Conservation (phyloP, 495 filamentous ascomycete genomes). For the Podospora australis region DNA sequence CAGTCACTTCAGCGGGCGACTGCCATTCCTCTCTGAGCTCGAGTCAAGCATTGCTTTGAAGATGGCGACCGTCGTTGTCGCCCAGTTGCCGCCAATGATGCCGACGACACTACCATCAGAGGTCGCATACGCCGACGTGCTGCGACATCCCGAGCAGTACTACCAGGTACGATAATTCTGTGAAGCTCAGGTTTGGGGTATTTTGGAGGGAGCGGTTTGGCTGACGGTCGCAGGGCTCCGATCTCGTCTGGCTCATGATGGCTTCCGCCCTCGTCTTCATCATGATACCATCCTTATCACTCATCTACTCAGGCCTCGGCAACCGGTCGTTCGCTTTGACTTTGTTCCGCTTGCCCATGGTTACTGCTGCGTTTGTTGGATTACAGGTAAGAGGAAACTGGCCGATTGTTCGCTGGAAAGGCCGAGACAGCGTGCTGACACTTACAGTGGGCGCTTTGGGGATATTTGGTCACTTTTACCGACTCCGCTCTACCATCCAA, state of each 20-base stretch:
- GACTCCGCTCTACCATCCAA: constrained; percentile 2
- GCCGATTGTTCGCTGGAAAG: neutral
- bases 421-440: neutral
- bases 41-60: neutral
- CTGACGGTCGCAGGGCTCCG: neutral
- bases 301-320: constrained; percentile 15
- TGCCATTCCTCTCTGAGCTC: neutral
- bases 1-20: neutral
- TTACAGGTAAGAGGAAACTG: constrained; percentile 3
- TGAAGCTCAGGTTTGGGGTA: neutral
- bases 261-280: constrained; percentile 13
- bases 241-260: constrained; percentile 15
- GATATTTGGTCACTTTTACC: constrained; percentile 13
- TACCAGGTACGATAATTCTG: constrained; percentile 2
- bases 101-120: neutral
- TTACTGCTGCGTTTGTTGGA: constrained; percentile 12
- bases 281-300: constrained; percentile 14
- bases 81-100: neutral
- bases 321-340: constrained; percentile 15
- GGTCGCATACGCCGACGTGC: constrained; percentile 4
- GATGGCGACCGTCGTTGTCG: constrained; percentile 8
- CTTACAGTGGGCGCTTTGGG: constrained; percentile 11
- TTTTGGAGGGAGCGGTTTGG: neutral
- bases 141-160: constrained; percentile 8
- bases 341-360: constrained; percentile 13